Conservation (phyloP, 768 basidiomycete genomes). For the Cyclocybe aegerita region DNA sequence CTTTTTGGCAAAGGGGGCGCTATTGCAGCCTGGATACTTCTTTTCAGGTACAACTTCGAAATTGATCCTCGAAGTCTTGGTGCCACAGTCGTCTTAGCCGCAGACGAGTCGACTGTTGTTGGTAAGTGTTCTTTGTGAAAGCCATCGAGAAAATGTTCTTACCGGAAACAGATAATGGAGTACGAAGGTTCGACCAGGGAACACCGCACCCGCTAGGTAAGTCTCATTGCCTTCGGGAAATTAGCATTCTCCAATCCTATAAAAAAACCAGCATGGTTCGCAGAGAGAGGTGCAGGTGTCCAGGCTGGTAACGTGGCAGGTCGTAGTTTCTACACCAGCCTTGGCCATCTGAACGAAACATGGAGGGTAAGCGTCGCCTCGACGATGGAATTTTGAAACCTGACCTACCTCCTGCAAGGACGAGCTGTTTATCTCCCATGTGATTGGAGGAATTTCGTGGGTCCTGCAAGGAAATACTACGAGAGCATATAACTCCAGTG, state of each 20-base stretch:
- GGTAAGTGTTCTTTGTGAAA: constrained; percentile 32
- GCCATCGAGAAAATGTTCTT: no score
- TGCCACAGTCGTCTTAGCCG: constrained; percentile 60
- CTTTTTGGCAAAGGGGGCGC: neutral
- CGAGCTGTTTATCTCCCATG: constrained; percentile 65
- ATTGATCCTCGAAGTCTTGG: constrained; percentile 67
- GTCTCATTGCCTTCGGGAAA: constrained; percentile 5
- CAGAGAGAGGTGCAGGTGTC: constrained; percentile 70
- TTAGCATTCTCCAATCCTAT: neutral
- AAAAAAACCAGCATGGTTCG: constrained; percentile 69
- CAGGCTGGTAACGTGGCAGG: constrained; percentile 51
- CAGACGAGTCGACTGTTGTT: constrained; percentile 62
- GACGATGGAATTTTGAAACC: neutral
- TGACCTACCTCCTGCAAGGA: constrained; percentile 41
- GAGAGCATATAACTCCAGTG: constrained; percentile 57
- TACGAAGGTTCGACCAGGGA: constrained; percentile 61
- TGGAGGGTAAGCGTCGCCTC: constrained; percentile 55
- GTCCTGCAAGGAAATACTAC: constrained; percentile 70
- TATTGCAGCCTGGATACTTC: neutral
- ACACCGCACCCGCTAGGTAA: constrained; percentile 76
- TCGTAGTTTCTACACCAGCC: constrained; percentile 80
- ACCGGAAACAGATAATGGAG: constrained; percentile 37
- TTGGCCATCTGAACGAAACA: constrained; percentile 79
- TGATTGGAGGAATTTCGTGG: constrained; percentile 78
- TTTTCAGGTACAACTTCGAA: constrained; percentile 64